A percentile compares a stretch with the other conserved stretches of the same genome.
These are phyloP conservation scores for Castanopsis chinensis DNA, from an alignment of 306 rosid genomes.

Conservation along the genomic window DNA sequence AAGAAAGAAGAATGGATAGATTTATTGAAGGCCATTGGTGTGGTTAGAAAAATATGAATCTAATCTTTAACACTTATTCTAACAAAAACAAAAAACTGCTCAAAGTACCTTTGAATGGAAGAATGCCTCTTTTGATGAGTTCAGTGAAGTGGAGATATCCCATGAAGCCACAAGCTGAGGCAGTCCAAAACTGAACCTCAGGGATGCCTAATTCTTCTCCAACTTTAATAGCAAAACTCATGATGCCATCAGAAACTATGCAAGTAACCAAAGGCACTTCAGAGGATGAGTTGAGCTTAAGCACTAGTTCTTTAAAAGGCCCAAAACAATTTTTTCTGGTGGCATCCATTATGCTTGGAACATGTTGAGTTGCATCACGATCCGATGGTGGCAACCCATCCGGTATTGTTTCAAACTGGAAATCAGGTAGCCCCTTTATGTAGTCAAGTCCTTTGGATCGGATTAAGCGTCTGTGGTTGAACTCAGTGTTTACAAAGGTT, in stretches of 20 bases:
- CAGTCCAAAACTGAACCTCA: constrained; percentile 33
- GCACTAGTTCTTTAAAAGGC: constrained; percentile 29
- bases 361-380: constrained; percentile 19
- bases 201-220: constrained; percentile 30
- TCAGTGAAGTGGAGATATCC: constrained; percentile 25
- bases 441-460: constrained; percentile 14
- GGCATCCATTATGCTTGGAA: constrained; percentile 17
- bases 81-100: background rate
- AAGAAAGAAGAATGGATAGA: no score
- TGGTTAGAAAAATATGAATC: no score
- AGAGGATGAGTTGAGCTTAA: constrained; percentile 10
- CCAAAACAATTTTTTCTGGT: constrained; percentile 15
- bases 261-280: constrained; percentile 26
- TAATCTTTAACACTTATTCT: no score
- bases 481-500: no score
- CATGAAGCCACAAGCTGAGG: constrained; percentile 41
- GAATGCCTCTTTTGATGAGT: constrained; percentile 22
- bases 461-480: constrained; percentile 13
- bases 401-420: background rate
- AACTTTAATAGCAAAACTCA: constrained; percentile 31
- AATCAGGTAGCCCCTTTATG: constrained; percentile 4
- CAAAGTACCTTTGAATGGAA: constrained; percentile 32
- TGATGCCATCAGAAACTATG: constrained; percentile 28
- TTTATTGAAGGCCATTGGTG: no score
- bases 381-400: constrained; percentile 26